Base-by-base conservation (phyloP, 176 grass and related monocot species). In the Eragrostis nindensis region DNA sequence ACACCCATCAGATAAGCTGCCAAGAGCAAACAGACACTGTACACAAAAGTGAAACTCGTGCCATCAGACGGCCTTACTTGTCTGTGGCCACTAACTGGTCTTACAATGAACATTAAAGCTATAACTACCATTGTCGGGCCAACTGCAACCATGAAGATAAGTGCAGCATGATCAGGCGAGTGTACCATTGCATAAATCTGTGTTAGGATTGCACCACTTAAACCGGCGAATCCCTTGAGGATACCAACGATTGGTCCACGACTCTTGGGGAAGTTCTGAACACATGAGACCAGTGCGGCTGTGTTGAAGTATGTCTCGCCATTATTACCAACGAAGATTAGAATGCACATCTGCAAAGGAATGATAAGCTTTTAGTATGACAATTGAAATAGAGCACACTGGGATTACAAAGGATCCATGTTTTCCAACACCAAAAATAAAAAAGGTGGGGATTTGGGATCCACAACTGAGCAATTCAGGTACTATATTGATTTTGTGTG, bases 241-340 rank as follows among this genome's bases (percentile, higher is more conserved):
- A 97, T 97, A 63, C 94, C 94, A 24, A 97, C 94, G 59, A 97
- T 76, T 67, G 94, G 94, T 8, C 94, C 94, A 74, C 94, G 89
- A 73, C 29, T 97, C 76, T 97, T 94, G 39, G 94, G 94, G 15
- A 97, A 97, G 72, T 97, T 97, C 80, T 97, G 94, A 76, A 97
- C 91, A 75, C 94, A 94, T 64, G 94, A 97, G 78, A 97, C 91
- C 11, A 97, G 87, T 12, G 94, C 90, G 41, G 81, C 90, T 41
- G 94, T 97, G 71, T 97, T 97, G 94, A 94, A 94, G 75, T 97
- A 94, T 13, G 94, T 97, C 77, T 97, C 94, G 2, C 91, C 94
- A 87, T 97, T 97, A 66, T 81, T 92, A 40, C 94, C 94, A 16
- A 97, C 44, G 74, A 94, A 94, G 9, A 97, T 94, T 13, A 97